phyloP scores from a whole-genome alignment of 2,329 filamentous ascomycete species.

The Aspergillus sp. region DNA sequence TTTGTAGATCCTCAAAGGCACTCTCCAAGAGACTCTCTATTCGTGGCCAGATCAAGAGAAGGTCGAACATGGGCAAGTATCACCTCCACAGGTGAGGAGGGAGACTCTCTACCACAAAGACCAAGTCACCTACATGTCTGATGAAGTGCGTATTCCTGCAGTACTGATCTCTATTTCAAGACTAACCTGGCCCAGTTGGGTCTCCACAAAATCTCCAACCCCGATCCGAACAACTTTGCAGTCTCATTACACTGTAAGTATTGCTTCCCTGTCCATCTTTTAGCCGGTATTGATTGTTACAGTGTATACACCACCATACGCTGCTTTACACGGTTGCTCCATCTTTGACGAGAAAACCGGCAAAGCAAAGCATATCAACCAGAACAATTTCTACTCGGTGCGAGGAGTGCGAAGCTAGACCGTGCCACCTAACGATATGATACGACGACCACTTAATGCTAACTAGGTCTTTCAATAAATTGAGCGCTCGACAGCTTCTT shows the following conservation, averaged over 20 bases:
- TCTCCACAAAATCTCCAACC: slow-evolving; percentile 75
- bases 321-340: slow-evolving; percentile 72
- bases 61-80: slow-evolving; percentile 39
- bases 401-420: slow-evolving; percentile 33
- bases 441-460: no score
- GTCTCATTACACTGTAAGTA: slow-evolving; percentile 70
- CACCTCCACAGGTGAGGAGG: slow-evolving; percentile 58
- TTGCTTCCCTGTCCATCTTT: background rate
- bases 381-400: slow-evolving; percentile 66
- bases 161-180: background rate
- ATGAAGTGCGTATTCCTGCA: slow-evolving; percentile 43
- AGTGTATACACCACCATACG: slow-evolving; percentile 84
- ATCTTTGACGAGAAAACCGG: slow-evolving; percentile 75
- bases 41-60: slow-evolving; percentile 55
- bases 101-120: slow-evolving; percentile 63
- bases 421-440: no score
- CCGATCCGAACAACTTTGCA: slow-evolving; percentile 62
- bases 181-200: slow-evolving; percentile 52
- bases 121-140: slow-evolving; percentile 83
- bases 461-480: no score
- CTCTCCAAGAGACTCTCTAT: slow-evolving; percentile 74
- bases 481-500: no score
- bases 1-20: slow-evolving; percentile 63
- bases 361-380: slow-evolving; percentile 62
- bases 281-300: background rate